Percentiles rank a stretch among this genome's conserved stretches.
phyloP scores from a whole-genome alignment of 257 asterid species.

The Lithospermum erythrorhizon region DNA sequence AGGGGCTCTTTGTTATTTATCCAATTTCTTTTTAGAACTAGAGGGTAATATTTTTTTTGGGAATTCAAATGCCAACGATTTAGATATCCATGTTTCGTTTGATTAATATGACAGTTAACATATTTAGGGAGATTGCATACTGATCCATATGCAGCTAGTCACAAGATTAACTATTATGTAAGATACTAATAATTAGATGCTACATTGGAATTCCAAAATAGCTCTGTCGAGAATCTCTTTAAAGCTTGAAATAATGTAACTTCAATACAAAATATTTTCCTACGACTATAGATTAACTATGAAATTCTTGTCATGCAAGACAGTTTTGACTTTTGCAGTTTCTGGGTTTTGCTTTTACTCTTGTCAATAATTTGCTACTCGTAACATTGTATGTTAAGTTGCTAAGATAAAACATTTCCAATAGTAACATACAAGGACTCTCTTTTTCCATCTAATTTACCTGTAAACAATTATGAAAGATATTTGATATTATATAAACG shows the following conservation, averaged over 20 bases:
- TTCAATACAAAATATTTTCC: neutral
- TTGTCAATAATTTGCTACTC: too few species aligned
- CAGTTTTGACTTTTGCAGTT: neutral
- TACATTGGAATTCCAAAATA: neutral
- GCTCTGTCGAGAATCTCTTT: neutral
- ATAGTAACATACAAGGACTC: neutral
- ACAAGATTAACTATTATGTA: neutral
- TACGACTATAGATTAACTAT: too few species aligned
- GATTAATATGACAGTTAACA: neutral
- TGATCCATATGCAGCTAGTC: neutral
- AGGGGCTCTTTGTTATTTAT: too few species aligned
- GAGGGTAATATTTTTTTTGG: too few species aligned
- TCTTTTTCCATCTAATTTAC: neutral
- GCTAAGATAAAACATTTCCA: too few species aligned
- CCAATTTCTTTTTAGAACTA: too few species aligned
- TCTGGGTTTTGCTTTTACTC: neutral
- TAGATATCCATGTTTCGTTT: neutral
- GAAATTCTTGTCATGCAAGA: neutral
- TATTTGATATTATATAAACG: too few species aligned
- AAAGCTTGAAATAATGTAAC: neutral
- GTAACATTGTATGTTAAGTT: neutral
- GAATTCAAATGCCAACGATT: neutral
- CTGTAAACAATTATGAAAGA: neutral
- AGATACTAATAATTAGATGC: too few species aligned
- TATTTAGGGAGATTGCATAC: neutral